Percentiles rank a stretch among this genome's conserved stretches.
These are phyloP conservation scores for Aspergillus affinis DNA, from an alignment of 495 filamentous ascomycete species.

Conservation along the genomic window DNA sequence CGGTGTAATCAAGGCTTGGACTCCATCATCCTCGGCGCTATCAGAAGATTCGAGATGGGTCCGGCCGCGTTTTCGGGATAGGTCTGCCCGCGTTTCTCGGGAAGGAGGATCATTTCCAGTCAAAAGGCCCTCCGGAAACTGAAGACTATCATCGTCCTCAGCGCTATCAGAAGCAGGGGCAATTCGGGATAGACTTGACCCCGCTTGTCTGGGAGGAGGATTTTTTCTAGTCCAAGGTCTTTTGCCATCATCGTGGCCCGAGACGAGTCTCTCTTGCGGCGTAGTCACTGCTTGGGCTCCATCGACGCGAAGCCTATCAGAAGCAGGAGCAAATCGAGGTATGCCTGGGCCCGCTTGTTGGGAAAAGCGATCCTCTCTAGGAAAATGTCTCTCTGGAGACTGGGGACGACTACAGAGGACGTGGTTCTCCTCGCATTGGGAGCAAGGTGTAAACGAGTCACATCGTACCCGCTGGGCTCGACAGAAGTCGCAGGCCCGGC, in stretches of 20 bases:
- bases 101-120: no score
- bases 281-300: no score
- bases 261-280: no score
- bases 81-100: no score
- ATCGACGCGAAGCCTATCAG: no score
- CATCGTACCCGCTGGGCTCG: conserved; percentile 32
- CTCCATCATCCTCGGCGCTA: neutral
- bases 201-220: no score
- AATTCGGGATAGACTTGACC: no score
- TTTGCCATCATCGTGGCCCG: no score
- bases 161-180: neutral
- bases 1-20: neutral
- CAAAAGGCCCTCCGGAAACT: no score
- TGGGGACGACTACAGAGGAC: conserved; percentile 15
- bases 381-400: conserved; percentile 10
- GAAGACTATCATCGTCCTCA: neutral
- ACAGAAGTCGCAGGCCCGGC: conserved; percentile 31
- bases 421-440: conserved; percentile 27
- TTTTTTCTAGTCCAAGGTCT: no score
- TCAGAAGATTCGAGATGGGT: no score
- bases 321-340: neutral
- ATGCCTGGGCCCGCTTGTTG: conserved; percentile 2
- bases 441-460: conserved; percentile 26
- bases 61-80: no score
- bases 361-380: neutral